phyloP scores from a whole-genome alignment of 1,284 basidiomycete genomes.

The Leccinum colubrinum region DNA sequence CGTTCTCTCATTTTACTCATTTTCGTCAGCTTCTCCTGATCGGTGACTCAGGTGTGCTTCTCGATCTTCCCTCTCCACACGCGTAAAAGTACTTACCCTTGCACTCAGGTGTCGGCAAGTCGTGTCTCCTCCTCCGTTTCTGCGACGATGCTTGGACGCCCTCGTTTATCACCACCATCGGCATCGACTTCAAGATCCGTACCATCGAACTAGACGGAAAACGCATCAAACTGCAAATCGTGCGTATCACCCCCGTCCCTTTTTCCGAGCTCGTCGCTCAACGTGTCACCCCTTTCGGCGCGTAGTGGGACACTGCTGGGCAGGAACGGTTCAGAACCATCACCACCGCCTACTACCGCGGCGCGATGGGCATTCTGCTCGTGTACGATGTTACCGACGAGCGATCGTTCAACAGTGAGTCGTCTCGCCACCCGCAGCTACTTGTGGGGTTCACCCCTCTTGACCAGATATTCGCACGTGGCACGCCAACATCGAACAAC shows the following conservation, averaged over 20 bases:
- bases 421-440: background rate
- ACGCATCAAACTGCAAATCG: slow-evolving; percentile 95
- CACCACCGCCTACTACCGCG: slow-evolving; percentile 99
- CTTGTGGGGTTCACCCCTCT: slow-evolving; percentile 1
- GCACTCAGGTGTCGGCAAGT: slow-evolving; percentile 92
- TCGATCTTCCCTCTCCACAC: background rate
- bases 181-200: slow-evolving; percentile 95
- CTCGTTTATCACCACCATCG: slow-evolving; percentile 99
- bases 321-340: slow-evolving; percentile 99
- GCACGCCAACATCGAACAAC: slow-evolving; percentile 98
- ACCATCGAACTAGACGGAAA: slow-evolving; percentile 97
- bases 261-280: background rate
- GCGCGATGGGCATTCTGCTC: slow-evolving; percentile 98
- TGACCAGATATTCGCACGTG: slow-evolving; percentile 93
- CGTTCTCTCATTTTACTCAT: slow-evolving; percentile 2
- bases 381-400: slow-evolving; percentile 99
- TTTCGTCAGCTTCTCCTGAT: slow-evolving; percentile 81
- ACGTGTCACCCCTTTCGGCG: slow-evolving; percentile 4
- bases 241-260: slow-evolving; percentile 41
- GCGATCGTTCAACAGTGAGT: slow-evolving; percentile 94
- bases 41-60: slow-evolving; percentile 89
- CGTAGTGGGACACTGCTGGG: slow-evolving; percentile 96
- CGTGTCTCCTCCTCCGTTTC: slow-evolving; percentile 96
- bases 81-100: background rate
- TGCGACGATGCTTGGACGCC: slow-evolving; percentile 99